Conservation (phyloP, 352 stramenopile genomes). For the Globisporangium emineosum region DNA sequence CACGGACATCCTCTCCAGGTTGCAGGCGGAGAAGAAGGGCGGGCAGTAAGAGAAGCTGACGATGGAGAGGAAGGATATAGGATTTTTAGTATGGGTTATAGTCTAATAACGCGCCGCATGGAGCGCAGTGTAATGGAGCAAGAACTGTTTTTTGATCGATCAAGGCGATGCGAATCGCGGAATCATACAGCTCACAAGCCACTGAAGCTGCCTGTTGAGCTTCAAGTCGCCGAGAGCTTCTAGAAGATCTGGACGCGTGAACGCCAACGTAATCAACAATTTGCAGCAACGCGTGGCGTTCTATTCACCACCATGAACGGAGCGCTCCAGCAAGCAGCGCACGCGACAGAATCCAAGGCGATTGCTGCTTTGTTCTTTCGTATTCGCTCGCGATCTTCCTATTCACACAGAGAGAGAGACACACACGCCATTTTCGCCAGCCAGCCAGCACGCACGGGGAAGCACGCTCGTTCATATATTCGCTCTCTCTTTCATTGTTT, state of each 20-base stretch:
- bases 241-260: background rate
- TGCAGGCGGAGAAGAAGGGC: slow-evolving; percentile 52
- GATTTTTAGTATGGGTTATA: slow-evolving; percentile 2
- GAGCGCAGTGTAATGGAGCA: background rate
- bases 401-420: background rate
- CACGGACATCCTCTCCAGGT: slow-evolving; percentile 71
- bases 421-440: background rate
- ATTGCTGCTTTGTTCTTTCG: background rate
- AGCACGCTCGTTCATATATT: slow-evolving; percentile 1
- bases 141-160: background rate
- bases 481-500: slow-evolving; percentile 7
- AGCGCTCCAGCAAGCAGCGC: too few species aligned
- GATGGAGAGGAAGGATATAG: background rate
- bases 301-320: too few species aligned
- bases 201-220: background rate
- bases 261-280: background rate
- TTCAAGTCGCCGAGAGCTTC: background rate
- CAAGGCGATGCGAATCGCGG: background rate
- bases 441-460: background rate
- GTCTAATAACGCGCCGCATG: background rate
- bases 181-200: background rate
- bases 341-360: background rate
- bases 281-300: background rate
- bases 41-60: background rate
- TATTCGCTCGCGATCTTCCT: background rate